Conservation (phyloP, 2,329 filamentous ascomycete genomes). For the Ascochyta koolunga region DNA sequence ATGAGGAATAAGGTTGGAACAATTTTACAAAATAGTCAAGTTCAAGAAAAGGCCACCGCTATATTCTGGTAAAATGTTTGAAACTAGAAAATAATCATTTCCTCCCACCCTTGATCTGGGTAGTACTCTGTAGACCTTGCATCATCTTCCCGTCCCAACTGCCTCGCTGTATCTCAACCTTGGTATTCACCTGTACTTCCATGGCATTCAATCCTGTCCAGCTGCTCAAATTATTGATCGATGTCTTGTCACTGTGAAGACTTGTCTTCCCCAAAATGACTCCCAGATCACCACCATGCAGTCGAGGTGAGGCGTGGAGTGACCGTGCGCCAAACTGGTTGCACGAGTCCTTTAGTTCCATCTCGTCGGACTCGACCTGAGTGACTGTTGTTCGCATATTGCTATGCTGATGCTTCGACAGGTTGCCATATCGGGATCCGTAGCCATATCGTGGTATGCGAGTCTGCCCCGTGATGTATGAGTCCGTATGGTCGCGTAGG, state of each 20-base stretch:
- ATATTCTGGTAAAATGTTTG: background rate
- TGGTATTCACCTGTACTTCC: constrained; percentile 35
- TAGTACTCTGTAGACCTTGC: constrained; percentile 7
- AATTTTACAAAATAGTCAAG: background rate
- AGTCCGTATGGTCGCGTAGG: constrained; percentile 34
- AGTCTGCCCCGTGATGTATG: constrained; percentile 20
- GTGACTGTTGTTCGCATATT: constrained; percentile 7
- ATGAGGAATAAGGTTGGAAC: background rate
- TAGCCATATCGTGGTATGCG: constrained; percentile 26
- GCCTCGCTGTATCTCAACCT: constrained; percentile 36
- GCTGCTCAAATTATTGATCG: constrained; percentile 9
- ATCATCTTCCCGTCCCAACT: constrained; percentile 20
- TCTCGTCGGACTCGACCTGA: constrained; percentile 24
- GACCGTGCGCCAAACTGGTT: constrained; percentile 16
- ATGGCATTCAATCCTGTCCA: constrained; percentile 22
- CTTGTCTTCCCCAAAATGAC: constrained; percentile 14
- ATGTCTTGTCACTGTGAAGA: constrained; percentile 28
- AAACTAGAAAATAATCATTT: background rate
- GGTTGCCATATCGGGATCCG: constrained; percentile 26
- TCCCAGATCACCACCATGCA: constrained; percentile 10
- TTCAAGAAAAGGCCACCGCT: background rate
- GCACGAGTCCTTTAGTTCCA: constrained; percentile 27
- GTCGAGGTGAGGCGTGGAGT: constrained; percentile 1
- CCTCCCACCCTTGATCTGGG: constrained; percentile 18
- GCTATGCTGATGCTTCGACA: constrained; percentile 20